Conservation (phyloP, 352 stramenopile species). For the Phytophthora agathidicida region DNA sequence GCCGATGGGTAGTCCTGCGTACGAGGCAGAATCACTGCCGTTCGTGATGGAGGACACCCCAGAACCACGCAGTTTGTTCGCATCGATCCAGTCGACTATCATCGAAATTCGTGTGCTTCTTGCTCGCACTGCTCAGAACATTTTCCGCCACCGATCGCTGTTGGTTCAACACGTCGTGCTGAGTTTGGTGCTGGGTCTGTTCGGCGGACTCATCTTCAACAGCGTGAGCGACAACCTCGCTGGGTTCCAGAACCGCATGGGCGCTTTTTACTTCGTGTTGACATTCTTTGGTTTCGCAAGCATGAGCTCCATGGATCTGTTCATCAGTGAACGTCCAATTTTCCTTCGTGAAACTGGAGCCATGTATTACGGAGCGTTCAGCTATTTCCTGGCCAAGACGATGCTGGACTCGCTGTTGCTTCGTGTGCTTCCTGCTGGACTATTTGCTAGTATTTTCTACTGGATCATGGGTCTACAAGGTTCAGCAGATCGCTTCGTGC, state of each 20-base stretch:
- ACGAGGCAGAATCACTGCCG: conserved; percentile 44
- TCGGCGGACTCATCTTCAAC: conserved; percentile 74
- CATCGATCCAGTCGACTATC: conserved; percentile 43
- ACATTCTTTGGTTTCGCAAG: conserved; percentile 81
- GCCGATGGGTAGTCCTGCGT: conserved; percentile 31
- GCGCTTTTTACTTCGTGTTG: conserved; percentile 80
- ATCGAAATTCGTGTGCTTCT: conserved; percentile 74
- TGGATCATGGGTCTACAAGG: conserved; percentile 80
- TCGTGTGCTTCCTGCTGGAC: conserved; percentile 66
- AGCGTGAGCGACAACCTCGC: conserved; percentile 75
- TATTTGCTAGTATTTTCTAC: conserved; percentile 85
- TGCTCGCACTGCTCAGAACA: conserved; percentile 61
- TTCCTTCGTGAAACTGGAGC: conserved; percentile 74
- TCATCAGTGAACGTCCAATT: conserved; percentile 69
- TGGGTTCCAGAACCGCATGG: conserved; percentile 80
- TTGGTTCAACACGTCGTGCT: conserved; percentile 63
- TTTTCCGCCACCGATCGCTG: conserved; percentile 66
- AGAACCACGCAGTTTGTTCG: no score
- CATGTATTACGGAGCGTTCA: conserved; percentile 76
- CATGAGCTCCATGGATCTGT: conserved; percentile 82
- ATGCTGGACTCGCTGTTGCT: conserved; percentile 68
- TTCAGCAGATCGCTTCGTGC: conserved; percentile 49
- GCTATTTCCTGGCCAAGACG: conserved; percentile 76
- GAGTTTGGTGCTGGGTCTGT: conserved; percentile 55
- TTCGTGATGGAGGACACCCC: conserved; percentile 57